Conservation (phyloP, 2,329 filamentous ascomycete genomes). For the Nemania abortiva region DNA sequence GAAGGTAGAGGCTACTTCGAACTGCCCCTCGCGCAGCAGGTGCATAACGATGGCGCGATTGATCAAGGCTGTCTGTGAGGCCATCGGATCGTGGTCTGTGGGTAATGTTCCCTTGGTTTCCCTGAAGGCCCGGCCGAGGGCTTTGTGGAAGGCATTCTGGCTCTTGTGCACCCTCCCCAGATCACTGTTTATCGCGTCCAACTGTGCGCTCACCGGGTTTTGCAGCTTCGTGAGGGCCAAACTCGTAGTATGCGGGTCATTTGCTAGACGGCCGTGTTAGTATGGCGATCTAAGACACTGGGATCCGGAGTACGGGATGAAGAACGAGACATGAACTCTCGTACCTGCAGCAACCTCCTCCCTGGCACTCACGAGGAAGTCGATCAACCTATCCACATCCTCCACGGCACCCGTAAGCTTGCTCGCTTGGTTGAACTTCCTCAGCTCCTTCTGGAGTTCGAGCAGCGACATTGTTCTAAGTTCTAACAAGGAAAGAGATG, state of each 20-base stretch:
- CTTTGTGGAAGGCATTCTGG: constrained; percentile 85
- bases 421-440: constrained; percentile 75
- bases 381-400: constrained; percentile 86
- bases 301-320: not conserved
- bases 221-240: constrained; percentile 86
- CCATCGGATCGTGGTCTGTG: constrained; percentile 84
- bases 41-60: constrained; percentile 98
- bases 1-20: constrained; percentile 87
- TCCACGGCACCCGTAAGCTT: constrained; percentile 78
- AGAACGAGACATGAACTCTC: not conserved
- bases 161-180: constrained; percentile 86
- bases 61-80: constrained; percentile 79
- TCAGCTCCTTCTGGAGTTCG: constrained; percentile 77
- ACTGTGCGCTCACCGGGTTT: constrained; percentile 82
- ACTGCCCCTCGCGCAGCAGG: constrained; percentile 92
- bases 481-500: not conserved
- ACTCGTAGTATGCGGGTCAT: constrained; percentile 77
- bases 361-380: constrained; percentile 78
- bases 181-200: constrained; percentile 83
- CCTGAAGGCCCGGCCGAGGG: constrained; percentile 83
- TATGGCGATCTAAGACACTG: constrained; percentile 7
- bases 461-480: constrained; percentile 58
- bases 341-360: constrained; percentile 79
- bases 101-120: constrained; percentile 77
- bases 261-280: constrained; percentile 46